These are phyloP conservation scores for Coemansia sp. DNA, from an alignment of 192 early-diverging fungal genomes.

Conservation along the genomic window DNA sequence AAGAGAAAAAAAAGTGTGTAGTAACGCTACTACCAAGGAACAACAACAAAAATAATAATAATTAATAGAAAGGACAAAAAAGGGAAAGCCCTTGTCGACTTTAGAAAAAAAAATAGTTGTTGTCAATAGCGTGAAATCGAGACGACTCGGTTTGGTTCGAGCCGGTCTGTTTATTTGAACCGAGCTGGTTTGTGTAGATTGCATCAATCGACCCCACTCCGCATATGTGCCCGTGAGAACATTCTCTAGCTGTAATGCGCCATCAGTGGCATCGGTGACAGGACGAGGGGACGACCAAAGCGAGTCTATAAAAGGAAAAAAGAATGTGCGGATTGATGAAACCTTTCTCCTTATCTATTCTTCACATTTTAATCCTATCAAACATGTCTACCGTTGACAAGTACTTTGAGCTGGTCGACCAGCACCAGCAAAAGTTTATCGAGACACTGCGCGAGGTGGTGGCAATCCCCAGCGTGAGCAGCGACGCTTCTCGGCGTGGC, in stretches of 20 bases:
- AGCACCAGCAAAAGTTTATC: slow-evolving; percentile 79
- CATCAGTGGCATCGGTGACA: not conserved
- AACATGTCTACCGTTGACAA: slow-evolving; percentile 53
- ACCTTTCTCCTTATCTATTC: slow-evolving; percentile 2
- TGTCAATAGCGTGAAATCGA: not conserved
- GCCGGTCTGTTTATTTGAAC: not conserved
- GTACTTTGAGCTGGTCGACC: slow-evolving; percentile 74
- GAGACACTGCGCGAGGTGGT: slow-evolving; percentile 85
- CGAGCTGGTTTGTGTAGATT: not conserved
- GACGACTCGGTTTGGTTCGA: not conserved
- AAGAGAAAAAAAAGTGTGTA: not conserved
- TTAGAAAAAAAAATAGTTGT: not conserved
- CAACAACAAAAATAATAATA: not conserved
- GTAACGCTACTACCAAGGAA: not conserved
- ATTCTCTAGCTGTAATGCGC: not conserved
- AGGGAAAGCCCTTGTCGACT: not conserved
- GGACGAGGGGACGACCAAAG: not conserved
- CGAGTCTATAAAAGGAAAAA: not conserved
- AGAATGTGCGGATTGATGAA: not conserved
- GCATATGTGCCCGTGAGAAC: not conserved
- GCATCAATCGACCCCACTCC: not conserved
- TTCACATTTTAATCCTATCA: slow-evolving; percentile 1
- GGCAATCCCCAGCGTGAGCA: slow-evolving; percentile 81
- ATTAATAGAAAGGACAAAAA: slow-evolving; percentile 8
- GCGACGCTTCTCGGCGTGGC: slow-evolving; percentile 69